Evolutionary conservation across 805 yeast species (phyloP), one percentile per base, ranked within the genome.

Genomic region (Debaryomyces prosopidis): DNA sequence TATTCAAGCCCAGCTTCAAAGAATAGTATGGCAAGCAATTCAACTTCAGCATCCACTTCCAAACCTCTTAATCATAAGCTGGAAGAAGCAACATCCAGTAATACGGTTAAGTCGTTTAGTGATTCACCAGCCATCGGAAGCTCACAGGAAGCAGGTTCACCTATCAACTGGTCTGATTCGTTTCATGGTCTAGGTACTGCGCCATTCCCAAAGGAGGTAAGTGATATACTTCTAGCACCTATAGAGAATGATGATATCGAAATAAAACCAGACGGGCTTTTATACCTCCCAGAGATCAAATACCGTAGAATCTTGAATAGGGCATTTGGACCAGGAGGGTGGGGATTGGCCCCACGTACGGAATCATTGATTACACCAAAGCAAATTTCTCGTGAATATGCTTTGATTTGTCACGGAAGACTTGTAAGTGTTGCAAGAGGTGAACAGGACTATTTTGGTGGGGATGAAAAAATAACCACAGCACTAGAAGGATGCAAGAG

Each of bases 311-410:
- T 91, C 17, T 68, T 94, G 53, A 92, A 92, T 66, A 76, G 76
- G 32, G 95, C 98, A 0, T 92, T 94, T 72, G 99, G 99, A 3
- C 97, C 99, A 5, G 99, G 99, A 20, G 97, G 96, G 1, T 94
- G 99, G 99, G 98, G 98, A 0, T 72, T 94, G 45, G 96, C 95
- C 0, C 98, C 99, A 9, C 73, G 99, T 45, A 83, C 96, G 0
- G 92, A 87, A 52, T 86, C 96, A 0, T 71, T 81, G 43, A 81
- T 94, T 27, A 85, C 96, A 1, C 77, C 82, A 26, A 82, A 79
- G 50, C 76, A 82, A 40, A 83, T 94, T 27, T 89, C 96, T 9
- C 77, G 98, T 52, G 99, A 94, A 62, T 94, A 89, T 60, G 97
- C 89, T 0, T 71, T 94, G 42, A 76, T 94, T 3, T 86, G 96